Evolutionary conservation across 495 filamentous ascomycete genomes (phyloP).

Genomic region (Paragyromitra xinjiangensis): DNA sequence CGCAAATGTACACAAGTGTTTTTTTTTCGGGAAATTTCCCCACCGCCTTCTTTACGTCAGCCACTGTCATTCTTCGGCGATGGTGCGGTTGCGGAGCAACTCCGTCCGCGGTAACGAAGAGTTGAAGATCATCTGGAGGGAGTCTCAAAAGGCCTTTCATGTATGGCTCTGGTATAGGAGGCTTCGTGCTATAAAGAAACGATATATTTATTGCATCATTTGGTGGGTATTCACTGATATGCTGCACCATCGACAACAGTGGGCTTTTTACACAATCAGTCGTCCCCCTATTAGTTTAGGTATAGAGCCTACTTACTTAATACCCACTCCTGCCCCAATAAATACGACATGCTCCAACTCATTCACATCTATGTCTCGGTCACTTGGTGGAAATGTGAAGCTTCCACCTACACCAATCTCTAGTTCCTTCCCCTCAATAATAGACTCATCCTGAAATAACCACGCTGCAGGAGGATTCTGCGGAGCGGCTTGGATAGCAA

Average conservation of each 20-base stretch:
- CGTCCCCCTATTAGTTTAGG: neutral
- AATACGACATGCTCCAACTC: conserved; percentile 55
- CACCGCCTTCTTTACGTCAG: conserved; percentile 8
- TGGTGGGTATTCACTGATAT: conserved; percentile 19
- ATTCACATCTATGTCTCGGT: conserved; percentile 26
- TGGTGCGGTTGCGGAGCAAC: conserved; percentile 10
- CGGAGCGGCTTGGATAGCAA: conserved; percentile 74
- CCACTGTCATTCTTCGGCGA: conserved; percentile 31
- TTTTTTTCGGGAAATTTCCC: conserved; percentile 9
- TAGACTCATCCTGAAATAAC: conserved; percentile 67
- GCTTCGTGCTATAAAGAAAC: conserved; percentile 36
- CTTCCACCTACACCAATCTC: conserved; percentile 36
- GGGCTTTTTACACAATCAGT: conserved; percentile 21
- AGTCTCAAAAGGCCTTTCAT: conserved; percentile 13
- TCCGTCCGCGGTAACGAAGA: conserved; percentile 31
- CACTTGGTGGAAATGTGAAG: conserved; percentile 44
- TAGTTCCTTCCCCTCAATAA: conserved; percentile 60
- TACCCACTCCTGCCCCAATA: conserved; percentile 55
- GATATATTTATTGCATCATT: conserved; percentile 13
- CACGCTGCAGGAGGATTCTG: conserved; percentile 74
- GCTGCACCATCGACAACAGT: conserved; percentile 36
- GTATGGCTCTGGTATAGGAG: conserved; percentile 36
- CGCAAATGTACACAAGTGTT: conserved; percentile 47
- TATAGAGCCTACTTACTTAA: conserved; percentile 31
- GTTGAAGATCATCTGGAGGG: neutral